These are phyloP conservation scores for Trichophyton schoenleinii DNA, from an alignment of 2,329 filamentous ascomycete genomes.

Conservation along the genomic window DNA sequence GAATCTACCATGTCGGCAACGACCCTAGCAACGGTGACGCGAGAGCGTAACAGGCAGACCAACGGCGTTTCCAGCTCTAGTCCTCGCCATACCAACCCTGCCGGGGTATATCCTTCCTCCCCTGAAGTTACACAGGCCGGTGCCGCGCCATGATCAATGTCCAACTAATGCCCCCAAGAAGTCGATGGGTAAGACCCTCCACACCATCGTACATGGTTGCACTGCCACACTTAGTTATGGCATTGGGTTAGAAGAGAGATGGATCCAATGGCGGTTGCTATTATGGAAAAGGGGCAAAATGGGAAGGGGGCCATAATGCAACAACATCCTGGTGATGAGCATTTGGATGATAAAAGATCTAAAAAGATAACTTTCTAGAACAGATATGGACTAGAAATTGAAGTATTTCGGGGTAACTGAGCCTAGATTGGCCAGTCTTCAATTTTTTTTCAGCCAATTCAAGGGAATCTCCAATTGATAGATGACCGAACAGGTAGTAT, in stretches of 20 bases:
- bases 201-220: no score
- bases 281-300: not conserved
- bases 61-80: not conserved
- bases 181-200: no score
- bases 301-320: not conserved
- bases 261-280: not conserved
- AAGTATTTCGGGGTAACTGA: not conserved
- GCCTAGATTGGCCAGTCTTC: not conserved
- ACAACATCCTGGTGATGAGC: not conserved
- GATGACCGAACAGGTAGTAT: not conserved
- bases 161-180: no score
- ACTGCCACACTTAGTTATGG: no score
- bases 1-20: not conserved
- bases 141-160: not conserved
- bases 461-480: not conserved
- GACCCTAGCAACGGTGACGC: not conserved
- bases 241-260: not conserved
- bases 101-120: no score
- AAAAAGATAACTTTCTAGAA: not conserved
- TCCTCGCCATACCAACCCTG: no score
- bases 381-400: not conserved
- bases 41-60: not conserved
- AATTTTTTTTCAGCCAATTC: not conserved
- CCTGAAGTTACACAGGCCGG: no score
- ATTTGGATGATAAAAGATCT: not conserved